Conservation (phyloP, 306 rosid species). For the Cicer cuneatum region DNA sequence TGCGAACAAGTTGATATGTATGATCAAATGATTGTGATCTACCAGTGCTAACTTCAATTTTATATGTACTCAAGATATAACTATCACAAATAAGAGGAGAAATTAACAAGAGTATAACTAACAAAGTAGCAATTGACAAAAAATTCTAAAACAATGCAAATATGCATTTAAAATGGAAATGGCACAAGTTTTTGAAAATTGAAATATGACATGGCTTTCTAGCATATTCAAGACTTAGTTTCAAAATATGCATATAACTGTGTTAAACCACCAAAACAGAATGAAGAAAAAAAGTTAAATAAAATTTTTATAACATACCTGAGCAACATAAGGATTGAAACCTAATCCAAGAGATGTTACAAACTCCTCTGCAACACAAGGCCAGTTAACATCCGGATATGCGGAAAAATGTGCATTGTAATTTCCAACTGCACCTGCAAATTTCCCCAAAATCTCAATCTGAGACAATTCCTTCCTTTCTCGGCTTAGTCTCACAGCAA, state of each 20-base stretch:
- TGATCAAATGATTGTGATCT: slow-evolving; percentile 13
- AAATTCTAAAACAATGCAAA: slow-evolving; percentile 1
- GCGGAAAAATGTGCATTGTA: slow-evolving; percentile 94
- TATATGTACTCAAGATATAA: neutral
- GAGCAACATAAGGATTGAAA: slow-evolving; percentile 85
- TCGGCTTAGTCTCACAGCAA: slow-evolving; percentile 78
- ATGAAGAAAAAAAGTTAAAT: neutral
- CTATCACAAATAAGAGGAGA: slow-evolving; percentile 6
- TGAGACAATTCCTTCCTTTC: slow-evolving; percentile 70
- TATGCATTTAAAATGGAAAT: neutral
- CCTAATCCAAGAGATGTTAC: slow-evolving; percentile 74
- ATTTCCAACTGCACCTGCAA: slow-evolving; percentile 98
- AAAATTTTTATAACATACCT: slow-evolving; percentile 52
- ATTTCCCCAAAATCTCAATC: slow-evolving; percentile 82
- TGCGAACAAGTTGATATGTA: neutral
- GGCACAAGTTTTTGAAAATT: neutral
- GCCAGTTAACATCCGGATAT: slow-evolving; percentile 80
- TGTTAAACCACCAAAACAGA: slow-evolving; percentile 7
- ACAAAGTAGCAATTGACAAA: slow-evolving; percentile 1
- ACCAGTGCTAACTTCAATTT: neutral
- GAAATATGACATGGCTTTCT: neutral
- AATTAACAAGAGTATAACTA: neutral
- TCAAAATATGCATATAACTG: neutral
- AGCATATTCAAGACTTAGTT: slow-evolving; percentile 4
- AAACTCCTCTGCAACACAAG: slow-evolving; percentile 69